phyloP scores from a whole-genome alignment of 768 basidiomycete species.

The Fibroporia radiculosa region DNA sequence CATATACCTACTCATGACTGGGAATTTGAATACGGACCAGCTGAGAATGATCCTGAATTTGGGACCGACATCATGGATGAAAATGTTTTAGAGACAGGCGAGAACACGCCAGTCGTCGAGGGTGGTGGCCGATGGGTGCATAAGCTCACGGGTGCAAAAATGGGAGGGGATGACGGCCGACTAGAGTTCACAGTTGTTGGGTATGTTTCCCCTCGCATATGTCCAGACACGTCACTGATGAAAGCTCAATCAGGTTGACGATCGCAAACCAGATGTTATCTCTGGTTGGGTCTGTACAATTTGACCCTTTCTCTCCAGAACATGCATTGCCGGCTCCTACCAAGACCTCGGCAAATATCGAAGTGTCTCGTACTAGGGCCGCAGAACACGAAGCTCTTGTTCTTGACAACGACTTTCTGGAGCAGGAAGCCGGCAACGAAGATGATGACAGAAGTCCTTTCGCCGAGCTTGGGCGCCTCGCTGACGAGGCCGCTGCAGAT shows the following conservation, averaged over 20 bases:
- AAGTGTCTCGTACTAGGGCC: constrained; percentile 10
- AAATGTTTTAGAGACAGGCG: constrained; percentile 15
- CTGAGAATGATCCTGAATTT: constrained; percentile 74
- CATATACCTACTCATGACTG: constrained; percentile 79
- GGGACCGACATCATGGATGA: constrained; percentile 28
- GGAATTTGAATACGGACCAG: constrained; percentile 81
- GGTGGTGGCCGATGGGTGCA: constrained; percentile 76
- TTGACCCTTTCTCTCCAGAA: constrained; percentile 62
- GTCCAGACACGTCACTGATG: neutral
- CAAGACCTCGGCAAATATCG: too few relatives aligned
- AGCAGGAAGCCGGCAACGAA: constrained; percentile 20
- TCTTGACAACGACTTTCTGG: constrained; percentile 18
- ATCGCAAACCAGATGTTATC: constrained; percentile 94
- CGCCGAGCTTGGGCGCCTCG: constrained; percentile 22
- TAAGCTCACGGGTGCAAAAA: constrained; percentile 52
- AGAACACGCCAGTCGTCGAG: constrained; percentile 24
- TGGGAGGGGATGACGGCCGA: constrained; percentile 62
- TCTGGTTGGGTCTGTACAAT: constrained; percentile 74
- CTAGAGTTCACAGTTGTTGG: constrained; percentile 86
- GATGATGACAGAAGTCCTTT: constrained; percentile 28
- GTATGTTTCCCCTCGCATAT: constrained; percentile 34
- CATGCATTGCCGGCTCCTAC: constrained; percentile 36
- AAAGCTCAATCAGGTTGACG: constrained; percentile 47
- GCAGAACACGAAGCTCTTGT: constrained; percentile 4
- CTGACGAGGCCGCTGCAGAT: constrained; percentile 22